phyloP scores from a whole-genome alignment of 805 yeast species.

The Starmerella bacillaris region DNA sequence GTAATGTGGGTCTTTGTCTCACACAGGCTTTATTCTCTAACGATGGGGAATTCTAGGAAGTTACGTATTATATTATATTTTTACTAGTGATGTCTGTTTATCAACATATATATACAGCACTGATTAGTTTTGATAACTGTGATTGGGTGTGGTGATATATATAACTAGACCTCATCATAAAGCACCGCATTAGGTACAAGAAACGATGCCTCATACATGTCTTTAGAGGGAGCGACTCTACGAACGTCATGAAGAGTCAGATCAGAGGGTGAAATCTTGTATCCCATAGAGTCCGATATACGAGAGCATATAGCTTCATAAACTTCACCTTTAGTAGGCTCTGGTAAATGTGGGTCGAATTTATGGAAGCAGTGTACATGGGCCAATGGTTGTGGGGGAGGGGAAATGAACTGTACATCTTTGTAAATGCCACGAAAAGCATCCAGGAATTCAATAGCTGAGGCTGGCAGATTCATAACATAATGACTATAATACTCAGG shows the following conservation, averaged over 20 bases:
- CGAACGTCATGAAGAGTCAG: conserved; percentile 68
- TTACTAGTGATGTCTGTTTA: neutral
- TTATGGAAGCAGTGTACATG: conserved; percentile 91
- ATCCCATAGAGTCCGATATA: conserved; percentile 31
- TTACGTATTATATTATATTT: too few relatives aligned
- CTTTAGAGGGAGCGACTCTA: conserved; percentile 89
- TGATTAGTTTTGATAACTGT: too few relatives aligned
- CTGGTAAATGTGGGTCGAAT: conserved; percentile 54
- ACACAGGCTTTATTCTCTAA: too few relatives aligned
- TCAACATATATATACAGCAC: neutral
- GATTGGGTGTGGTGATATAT: too few relatives aligned
- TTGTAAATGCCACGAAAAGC: conserved; percentile 59
- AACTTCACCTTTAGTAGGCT: conserved; percentile 51
- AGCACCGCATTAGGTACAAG: conserved; percentile 32
- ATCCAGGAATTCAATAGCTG: conserved; percentile 67
- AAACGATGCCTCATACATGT: conserved; percentile 83
- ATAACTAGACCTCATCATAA: too few relatives aligned
- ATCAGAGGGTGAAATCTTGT: conserved; percentile 28
- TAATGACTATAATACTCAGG: conserved; percentile 48
- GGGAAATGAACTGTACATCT: conserved; percentile 23
- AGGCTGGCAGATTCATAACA: conserved; percentile 91
- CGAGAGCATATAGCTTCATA: conserved; percentile 46
- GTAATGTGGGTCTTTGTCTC: too few relatives aligned
- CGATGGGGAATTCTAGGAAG: too few relatives aligned
- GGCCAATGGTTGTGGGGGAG: conserved; percentile 48